These are phyloP conservation scores for Eragrostis nindensis DNA, from an alignment of 176 grass and related monocot genomes.

Conservation along the genomic window DNA sequence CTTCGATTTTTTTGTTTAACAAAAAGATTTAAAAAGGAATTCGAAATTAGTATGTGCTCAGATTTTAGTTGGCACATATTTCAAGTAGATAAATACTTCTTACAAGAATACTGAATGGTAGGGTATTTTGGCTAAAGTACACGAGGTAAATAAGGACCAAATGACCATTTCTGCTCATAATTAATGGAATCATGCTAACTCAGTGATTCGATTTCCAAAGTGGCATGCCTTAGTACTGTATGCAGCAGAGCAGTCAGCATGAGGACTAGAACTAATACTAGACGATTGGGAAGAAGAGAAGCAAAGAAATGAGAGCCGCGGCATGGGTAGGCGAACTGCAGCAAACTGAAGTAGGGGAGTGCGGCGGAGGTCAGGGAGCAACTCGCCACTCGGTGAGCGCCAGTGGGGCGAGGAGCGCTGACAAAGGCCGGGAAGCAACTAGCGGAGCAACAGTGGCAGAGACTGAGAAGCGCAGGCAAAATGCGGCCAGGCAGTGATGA, in stretches of 20 bases:
- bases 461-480: no score
- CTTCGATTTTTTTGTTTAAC: not conserved
- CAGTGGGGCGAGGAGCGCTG: not conserved
- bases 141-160: not conserved
- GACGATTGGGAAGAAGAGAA: not conserved
- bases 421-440: not conserved
- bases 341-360: not conserved
- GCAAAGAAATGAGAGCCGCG: not conserved
- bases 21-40: conserved; percentile 17
- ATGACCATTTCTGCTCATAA: not conserved
- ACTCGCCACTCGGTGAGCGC: not conserved
- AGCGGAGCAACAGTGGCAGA: not conserved
- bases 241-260: not conserved
- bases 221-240: not conserved
- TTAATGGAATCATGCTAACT: not conserved
- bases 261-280: not conserved
- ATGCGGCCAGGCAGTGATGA: no score
- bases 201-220: not conserved
- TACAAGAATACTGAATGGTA: not conserved
- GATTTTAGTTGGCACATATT: conserved; percentile 19
- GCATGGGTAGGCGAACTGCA: not conserved
- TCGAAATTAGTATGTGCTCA: conserved; percentile 1
- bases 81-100: not conserved
- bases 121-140: not conserved
- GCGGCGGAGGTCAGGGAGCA: not conserved